These are phyloP conservation scores for Penicillium psychrosexuale DNA, from an alignment of 2,329 filamentous ascomycete species.

Conservation along the genomic window DNA sequence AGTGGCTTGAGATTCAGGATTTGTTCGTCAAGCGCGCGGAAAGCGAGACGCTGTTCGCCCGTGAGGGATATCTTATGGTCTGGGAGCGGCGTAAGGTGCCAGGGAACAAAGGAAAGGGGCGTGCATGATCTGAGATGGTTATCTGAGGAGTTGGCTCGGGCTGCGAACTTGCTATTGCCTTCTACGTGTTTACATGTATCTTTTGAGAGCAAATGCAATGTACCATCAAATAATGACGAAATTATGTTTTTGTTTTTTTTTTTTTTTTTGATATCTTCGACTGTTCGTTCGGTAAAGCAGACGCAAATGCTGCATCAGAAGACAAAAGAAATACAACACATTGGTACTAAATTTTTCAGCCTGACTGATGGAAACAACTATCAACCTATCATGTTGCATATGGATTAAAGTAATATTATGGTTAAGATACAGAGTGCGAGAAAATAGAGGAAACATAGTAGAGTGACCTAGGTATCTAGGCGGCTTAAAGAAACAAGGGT, in stretches of 20 bases:
- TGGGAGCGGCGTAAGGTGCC: constrained; percentile 75
- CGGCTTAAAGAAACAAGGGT: background rate
- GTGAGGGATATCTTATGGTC: constrained; percentile 92
- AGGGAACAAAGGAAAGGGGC: constrained; percentile 39
- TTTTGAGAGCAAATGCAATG: constrained; percentile 1
- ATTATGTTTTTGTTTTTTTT: background rate
- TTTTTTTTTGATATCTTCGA: background rate
- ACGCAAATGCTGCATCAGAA: background rate
- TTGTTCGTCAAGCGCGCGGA: constrained; percentile 87
- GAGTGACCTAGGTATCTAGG: background rate
- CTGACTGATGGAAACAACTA: too few species aligned
- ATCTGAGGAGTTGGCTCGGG: background rate
- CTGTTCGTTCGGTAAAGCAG: background rate
- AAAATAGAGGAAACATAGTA: background rate
- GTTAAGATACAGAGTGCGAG: background rate
- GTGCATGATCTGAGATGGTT: constrained; percentile 5
- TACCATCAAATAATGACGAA: constrained; percentile 17
- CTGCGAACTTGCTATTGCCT: background rate
- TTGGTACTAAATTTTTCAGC: background rate
- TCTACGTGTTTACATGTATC: background rate
- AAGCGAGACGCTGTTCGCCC: constrained; percentile 83
- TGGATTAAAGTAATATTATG: too few species aligned
- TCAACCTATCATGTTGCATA: too few species aligned
- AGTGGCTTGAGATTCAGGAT: constrained; percentile 94
- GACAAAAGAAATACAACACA: background rate